phyloP scores from a whole-genome alignment of 345 rosid genomes.

The Bruguiera gymnorhiza region DNA sequence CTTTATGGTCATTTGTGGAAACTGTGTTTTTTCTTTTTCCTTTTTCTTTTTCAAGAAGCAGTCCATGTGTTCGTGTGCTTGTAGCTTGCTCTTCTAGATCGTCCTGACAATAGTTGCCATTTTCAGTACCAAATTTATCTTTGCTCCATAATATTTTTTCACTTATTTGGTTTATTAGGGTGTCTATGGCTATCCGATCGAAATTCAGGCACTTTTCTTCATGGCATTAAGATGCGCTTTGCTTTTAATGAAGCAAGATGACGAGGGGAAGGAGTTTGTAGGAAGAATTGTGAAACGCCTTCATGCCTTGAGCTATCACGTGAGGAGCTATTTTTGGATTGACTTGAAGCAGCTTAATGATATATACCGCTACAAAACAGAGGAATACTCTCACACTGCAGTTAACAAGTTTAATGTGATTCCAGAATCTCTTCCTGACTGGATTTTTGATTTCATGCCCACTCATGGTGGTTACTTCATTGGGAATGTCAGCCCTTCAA shows the following conservation, averaged over 20 bases:
- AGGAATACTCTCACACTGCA: constrained; percentile 96
- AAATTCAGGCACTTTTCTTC: constrained; percentile 93
- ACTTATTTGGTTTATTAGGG: constrained; percentile 46
- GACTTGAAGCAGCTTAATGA: constrained; percentile 92
- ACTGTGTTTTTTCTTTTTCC: neutral
- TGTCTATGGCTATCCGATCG: constrained; percentile 94
- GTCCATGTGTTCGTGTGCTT: constrained; percentile 1
- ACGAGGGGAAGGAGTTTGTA: constrained; percentile 81
- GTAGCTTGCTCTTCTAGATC: too few relatives aligned
- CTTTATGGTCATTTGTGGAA: neutral
- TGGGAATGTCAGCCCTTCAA: constrained; percentile 92
- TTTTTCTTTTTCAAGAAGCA: neutral
- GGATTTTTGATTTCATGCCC: constrained; percentile 95
- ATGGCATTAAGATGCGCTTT: constrained; percentile 88
- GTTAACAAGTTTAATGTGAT: constrained; percentile 94
- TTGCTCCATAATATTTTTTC: neutral
- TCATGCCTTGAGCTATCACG: constrained; percentile 86
- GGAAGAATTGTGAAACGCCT: constrained; percentile 87
- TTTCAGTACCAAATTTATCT: too few relatives aligned
- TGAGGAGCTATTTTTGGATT: constrained; percentile 90
- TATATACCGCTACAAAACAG: constrained; percentile 89
- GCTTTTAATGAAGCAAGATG: constrained; percentile 76
- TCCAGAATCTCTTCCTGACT: constrained; percentile 94
- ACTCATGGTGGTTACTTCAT: constrained; percentile 78
- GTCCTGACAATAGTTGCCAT: too few relatives aligned